phyloP scores from a whole-genome alignment of 202 grass and related monocot species.

The Tripidium arundinaceum region DNA sequence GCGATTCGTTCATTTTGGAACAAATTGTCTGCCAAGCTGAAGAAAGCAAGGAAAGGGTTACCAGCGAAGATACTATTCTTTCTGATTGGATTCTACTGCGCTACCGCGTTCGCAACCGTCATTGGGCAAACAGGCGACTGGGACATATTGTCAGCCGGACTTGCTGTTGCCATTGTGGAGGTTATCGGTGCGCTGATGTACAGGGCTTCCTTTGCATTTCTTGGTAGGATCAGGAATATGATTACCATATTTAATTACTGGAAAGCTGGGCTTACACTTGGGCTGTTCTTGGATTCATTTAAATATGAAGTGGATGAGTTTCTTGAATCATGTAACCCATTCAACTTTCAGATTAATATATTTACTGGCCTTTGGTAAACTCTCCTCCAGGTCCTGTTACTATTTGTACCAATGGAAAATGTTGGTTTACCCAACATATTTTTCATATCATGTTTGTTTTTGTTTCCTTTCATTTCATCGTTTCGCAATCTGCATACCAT shows the following conservation, averaged over 20 bases:
- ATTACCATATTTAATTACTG: conserved; percentile 86
- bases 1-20: conserved; percentile 46
- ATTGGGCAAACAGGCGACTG: conserved; percentile 95
- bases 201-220: conserved; percentile 49
- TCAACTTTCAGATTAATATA: too few relatives aligned
- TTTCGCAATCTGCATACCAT: too few relatives aligned
- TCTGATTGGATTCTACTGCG: conserved; percentile 81
- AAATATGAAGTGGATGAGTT: too few relatives aligned
- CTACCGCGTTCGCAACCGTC: conserved; percentile 84
- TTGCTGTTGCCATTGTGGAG: conserved; percentile 81
- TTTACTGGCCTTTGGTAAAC: too few relatives aligned
- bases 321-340: too few relatives aligned
- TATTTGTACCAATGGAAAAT: too few relatives aligned
- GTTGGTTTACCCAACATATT: too few relatives aligned
- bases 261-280: conserved; percentile 91
- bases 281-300: too few relatives aligned
- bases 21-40: conserved; percentile 45
- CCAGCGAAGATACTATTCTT: conserved; percentile 77
- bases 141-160: conserved; percentile 91
- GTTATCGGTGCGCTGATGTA: conserved; percentile 89
- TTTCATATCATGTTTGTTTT: too few relatives aligned
- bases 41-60: conserved; percentile 51
- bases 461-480: neutral
- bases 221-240: conserved; percentile 61
- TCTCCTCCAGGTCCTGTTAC: too few relatives aligned